Evolutionary conservation across 768 basidiomycete species (phyloP).

Genomic region (Holtermannia corniformis): DNA sequence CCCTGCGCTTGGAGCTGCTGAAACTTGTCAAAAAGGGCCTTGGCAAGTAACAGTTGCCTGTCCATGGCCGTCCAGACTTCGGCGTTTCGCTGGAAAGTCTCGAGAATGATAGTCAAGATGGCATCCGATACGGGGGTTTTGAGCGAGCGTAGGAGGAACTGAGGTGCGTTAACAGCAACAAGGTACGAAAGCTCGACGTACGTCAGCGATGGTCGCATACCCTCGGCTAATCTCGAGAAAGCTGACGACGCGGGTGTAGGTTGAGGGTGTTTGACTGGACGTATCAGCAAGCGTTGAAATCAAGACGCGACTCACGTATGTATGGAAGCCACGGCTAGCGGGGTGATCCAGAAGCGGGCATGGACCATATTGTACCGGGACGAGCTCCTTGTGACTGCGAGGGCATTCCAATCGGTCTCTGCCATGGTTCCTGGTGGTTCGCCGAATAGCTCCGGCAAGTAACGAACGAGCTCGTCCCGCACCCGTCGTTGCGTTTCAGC

Average conservation of each 20-base stretch:
- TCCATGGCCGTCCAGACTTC: slow-evolving; percentile 35
- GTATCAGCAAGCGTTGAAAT: not conserved
- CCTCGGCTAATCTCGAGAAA: slow-evolving; percentile 19
- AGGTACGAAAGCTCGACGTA: not conserved
- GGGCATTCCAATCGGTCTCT: not conserved
- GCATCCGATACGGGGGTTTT: slow-evolving; percentile 19
- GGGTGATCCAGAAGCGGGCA: slow-evolving; percentile 26
- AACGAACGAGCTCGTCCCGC: slow-evolving; percentile 28
- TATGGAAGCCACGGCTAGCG: slow-evolving; percentile 14
- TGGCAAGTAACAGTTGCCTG: slow-evolving; percentile 20
- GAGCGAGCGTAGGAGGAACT: slow-evolving; percentile 19
- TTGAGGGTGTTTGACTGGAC: slow-evolving; percentile 18
- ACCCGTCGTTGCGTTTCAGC: slow-evolving; percentile 8
- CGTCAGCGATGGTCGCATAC: slow-evolving; percentile 24
- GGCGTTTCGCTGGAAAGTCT: slow-evolving; percentile 22
- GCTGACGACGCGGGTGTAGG: slow-evolving; percentile 23
- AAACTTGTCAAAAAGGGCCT: slow-evolving; percentile 22
- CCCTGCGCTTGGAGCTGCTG: slow-evolving; percentile 9
- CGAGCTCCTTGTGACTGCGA: slow-evolving; percentile 1
- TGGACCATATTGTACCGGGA: slow-evolving; percentile 24
- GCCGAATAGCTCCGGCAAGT: slow-evolving; percentile 32
- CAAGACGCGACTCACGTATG: slow-evolving; percentile 3
- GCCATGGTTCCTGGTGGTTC: slow-evolving; percentile 7
- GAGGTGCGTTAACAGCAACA: not conserved
- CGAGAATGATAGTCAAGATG: slow-evolving; percentile 21